phyloP scores from a whole-genome alignment of 176 grass and related monocot species.

The Zea luxurians region DNA sequence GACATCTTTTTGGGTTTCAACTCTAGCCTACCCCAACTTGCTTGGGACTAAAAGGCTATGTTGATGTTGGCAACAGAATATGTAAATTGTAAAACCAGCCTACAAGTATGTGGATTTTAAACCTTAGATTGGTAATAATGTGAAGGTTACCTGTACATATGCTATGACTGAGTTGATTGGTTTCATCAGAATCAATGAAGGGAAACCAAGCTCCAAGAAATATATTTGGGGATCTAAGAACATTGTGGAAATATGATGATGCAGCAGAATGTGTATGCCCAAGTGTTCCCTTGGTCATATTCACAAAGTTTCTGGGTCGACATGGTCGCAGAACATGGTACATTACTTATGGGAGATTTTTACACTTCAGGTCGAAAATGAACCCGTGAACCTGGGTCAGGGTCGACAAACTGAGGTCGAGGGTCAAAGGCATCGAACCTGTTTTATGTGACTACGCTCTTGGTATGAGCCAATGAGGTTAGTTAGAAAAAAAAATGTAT shows the following conservation, averaged over 20 bases:
- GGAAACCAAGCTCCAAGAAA: neutral
- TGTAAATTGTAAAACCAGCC: neutral
- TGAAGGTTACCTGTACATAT: neutral
- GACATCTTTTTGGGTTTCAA: too few species aligned
- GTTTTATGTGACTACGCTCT: too few species aligned
- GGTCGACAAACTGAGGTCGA: too few species aligned
- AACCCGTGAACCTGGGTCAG: too few species aligned
- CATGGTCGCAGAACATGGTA: too few species aligned
- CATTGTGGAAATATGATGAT: constrained; percentile 13
- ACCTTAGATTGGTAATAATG: neutral
- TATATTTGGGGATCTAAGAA: neutral
- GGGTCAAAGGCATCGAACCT: too few species aligned
- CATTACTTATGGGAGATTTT: too few species aligned
- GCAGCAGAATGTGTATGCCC: neutral
- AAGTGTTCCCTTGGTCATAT: neutral
- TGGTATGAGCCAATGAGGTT: neutral
- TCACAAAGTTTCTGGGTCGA: too few species aligned
- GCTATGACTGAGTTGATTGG: neutral
- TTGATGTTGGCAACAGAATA: neutral
- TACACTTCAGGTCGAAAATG: too few species aligned
- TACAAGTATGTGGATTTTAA: constrained; percentile 20
- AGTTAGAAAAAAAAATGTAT: constrained; percentile 18
- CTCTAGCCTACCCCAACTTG: too few species aligned
- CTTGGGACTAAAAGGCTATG: too few species aligned
- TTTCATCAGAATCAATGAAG: constrained; percentile 17